Evolutionary conservation across 2,329 filamentous ascomycete species (phyloP).

Genomic region (Microsporum ferrugineum): DNA sequence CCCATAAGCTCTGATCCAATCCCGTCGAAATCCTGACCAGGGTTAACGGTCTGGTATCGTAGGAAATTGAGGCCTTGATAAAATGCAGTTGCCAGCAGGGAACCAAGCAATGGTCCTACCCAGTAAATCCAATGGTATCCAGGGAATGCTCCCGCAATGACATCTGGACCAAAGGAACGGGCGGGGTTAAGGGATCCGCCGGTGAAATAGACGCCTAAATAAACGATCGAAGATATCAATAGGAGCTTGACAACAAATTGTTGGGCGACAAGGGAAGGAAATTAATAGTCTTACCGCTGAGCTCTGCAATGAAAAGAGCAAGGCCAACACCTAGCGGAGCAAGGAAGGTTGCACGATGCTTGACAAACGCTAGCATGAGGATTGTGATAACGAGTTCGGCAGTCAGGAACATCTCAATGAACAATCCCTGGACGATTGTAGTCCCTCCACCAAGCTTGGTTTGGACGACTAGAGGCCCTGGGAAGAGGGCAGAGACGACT

Average conservation of each 20-base stretch:
- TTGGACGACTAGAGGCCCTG: conserved; percentile 43
- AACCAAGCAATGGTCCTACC: conserved; percentile 37
- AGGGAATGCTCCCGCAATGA: conserved; percentile 36
- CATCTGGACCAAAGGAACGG: conserved; percentile 38
- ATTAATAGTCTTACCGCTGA: conserved; percentile 30
- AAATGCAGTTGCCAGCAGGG: conserved; percentile 39
- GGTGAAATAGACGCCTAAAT: conserved; percentile 37
- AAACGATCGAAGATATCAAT: background rate
- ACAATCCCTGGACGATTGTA: conserved; percentile 47
- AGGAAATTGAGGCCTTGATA: conserved; percentile 39
- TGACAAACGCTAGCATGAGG: conserved; percentile 60
- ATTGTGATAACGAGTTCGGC: conserved; percentile 53
- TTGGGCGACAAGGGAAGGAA: background rate
- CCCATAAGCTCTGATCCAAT: conserved; percentile 2
- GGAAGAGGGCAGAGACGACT: conserved; percentile 48
- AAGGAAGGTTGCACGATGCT: conserved; percentile 60
- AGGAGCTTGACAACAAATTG: background rate
- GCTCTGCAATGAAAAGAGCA: conserved; percentile 52
- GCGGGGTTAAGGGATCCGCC: conserved; percentile 40
- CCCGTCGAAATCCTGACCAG: conserved; percentile 47
- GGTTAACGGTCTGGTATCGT: conserved; percentile 35
- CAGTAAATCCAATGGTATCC: conserved; percentile 43
- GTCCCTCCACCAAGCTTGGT: conserved; percentile 46
- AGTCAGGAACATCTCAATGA: conserved; percentile 57
- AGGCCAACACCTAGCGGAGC: conserved; percentile 63